Evolutionary conservation across 2,329 filamentous ascomycete genomes (phyloP).

Genomic region (Septoria linicola): DNA sequence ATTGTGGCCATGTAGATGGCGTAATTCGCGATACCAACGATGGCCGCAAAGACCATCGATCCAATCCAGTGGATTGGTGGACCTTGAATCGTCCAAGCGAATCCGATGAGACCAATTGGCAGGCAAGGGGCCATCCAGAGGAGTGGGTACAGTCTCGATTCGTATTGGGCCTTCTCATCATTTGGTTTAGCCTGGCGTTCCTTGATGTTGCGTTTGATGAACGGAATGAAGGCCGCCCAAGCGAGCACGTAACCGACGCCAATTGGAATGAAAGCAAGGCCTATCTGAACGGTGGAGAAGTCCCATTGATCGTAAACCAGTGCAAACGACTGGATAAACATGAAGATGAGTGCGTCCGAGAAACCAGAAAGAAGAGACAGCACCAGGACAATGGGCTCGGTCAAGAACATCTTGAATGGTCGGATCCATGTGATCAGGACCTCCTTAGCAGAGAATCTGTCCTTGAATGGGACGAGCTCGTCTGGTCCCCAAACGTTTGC

Average conservation of each 20-base stretch:
- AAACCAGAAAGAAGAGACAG: conserved; percentile 73
- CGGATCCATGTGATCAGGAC: conserved; percentile 58
- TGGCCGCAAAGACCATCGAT: conserved; percentile 63
- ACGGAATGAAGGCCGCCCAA: conserved; percentile 61
- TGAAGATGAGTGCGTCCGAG: conserved; percentile 75
- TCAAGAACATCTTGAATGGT: conserved; percentile 75
- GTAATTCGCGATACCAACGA: conserved; percentile 70
- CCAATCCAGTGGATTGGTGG: conserved; percentile 68
- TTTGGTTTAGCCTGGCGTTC: conserved; percentile 50
- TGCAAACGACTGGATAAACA: conserved; percentile 72
- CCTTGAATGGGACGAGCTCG: conserved; percentile 57
- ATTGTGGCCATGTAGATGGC: conserved; percentile 66
- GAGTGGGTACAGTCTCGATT: conserved; percentile 67
- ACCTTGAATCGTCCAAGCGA: conserved; percentile 68
- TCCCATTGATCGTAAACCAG: conserved; percentile 69
- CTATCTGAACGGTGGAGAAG: conserved; percentile 60
- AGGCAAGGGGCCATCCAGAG: conserved; percentile 63
- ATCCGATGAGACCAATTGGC: conserved; percentile 69
- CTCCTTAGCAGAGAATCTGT: conserved; percentile 47
- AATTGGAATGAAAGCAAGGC: conserved; percentile 66
- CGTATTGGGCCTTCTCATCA: conserved; percentile 58
- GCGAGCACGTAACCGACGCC: conserved; percentile 66
- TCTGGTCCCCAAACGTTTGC: conserved; percentile 71
- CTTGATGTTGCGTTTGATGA: conserved; percentile 52
- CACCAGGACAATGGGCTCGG: conserved; percentile 71